Evolutionary conservation across 2,329 filamentous ascomycete species (phyloP), one percentile per base, ranked within the genome.

Genomic region (Penicillium sp.): DNA sequence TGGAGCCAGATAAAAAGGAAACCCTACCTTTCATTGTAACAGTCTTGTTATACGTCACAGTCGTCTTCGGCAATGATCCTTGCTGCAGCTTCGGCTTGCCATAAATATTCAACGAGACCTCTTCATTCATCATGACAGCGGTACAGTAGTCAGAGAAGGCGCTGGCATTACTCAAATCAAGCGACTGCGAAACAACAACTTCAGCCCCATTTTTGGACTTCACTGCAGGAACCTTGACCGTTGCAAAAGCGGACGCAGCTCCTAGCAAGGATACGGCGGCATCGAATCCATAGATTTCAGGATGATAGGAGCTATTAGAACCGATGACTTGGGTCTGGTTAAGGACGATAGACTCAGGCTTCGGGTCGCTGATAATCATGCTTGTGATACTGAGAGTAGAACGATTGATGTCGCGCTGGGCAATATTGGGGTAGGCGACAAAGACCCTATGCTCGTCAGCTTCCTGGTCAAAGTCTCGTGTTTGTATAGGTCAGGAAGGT

Each of bases 351-450:
- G 77, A 72, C 10, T 82, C 69, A 1, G 81, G 69, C 1, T 75
- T 72, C 7, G 85, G 83, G 14, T 82, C 68, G 16, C 75, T 77
- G 59, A 86, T 81, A 39, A 77, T 64, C 67, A 85, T 77, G n/a
- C 74, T 70, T 1, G 74, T 79, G 58, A 86, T 76, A 29, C 78
- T 72, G 26, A 87, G 71, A 3, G 73, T 78, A 1, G 84, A 81
- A 31, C 77, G 71, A 63, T 84, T 78, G 64, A 87, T 78, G 50
- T 80, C 79, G 42, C 70, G 57, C 64, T 86, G 84, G 33, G 84
- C 84, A 56, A 83, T 84, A 31, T 81, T 78, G 19, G 84, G 84
- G 64, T 86, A 84, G 3, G 71, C 84, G 51, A 87, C 84, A 64
- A 81, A 87, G 47, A 86, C 76, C 39, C 82, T 48, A 42, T 37